phyloP scores from a whole-genome alignment of 805 yeast genomes.

The Yarrowia porcina region DNA sequence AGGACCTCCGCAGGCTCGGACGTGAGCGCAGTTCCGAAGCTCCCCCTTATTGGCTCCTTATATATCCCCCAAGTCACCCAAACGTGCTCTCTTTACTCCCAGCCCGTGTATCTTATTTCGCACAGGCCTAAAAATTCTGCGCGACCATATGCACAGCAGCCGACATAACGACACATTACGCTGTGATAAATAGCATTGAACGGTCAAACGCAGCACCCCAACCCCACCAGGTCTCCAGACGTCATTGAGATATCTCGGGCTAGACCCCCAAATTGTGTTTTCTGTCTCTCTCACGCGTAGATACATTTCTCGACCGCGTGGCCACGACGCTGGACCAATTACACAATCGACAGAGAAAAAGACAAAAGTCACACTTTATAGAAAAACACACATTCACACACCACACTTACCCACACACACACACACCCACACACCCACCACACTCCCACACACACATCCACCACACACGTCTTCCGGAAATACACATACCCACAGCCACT shows the following conservation, averaged over 20 bases:
- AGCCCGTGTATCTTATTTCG: not conserved
- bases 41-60: not conserved
- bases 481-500: not conserved
- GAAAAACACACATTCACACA: not conserved
- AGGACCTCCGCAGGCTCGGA: too few relatives aligned
- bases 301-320: not conserved
- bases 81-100: constrained; percentile 1
- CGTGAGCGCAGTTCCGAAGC: not conserved
- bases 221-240: not conserved
- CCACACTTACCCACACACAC: not conserved
- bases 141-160: constrained; percentile 4
- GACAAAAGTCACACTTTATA: not conserved
- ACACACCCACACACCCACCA: not conserved
- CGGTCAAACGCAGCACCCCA: not conserved
- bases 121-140: constrained; percentile 10
- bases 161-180: not conserved
- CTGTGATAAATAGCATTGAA: constrained; percentile 6
- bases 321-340: not conserved
- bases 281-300: not conserved
- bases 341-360: constrained; percentile 7
- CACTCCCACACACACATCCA: not conserved
- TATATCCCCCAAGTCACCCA: not conserved
- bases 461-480: not conserved
- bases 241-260: not conserved
- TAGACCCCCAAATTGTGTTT: not conserved